Evolutionary conservation across 2,329 filamentous ascomycete genomes (phyloP), one percentile per base, ranked within the genome.

Genomic region (Exophiala oligosperma): DNA sequence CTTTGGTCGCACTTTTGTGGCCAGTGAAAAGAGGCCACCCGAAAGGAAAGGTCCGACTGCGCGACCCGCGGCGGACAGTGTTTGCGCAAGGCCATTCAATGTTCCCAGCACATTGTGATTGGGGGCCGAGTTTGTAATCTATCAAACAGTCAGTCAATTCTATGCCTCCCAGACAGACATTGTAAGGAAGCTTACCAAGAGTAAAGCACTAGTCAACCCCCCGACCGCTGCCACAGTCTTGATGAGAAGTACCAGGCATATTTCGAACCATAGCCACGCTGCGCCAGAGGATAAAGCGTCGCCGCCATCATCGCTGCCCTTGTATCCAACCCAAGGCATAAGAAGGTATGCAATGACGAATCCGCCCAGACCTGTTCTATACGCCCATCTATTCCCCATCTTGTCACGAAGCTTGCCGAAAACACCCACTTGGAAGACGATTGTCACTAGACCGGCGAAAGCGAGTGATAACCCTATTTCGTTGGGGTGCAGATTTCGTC

Each of bases 51-150:
- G 94, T 0, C 94, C 94, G 0, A 91, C 83, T 44, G 92, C 92
- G 59, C 94, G 86, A 7, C 94, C 94, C 0, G 90, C 91, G 0
- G 94, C 94, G 0, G 91, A 96, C 0, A 99, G 84, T 0, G 92
- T 96, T 73, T 99, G 94, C 0, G 94, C 94, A 32, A 97, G 83
- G 8, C 94, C 94, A 69, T 99, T 97, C 26, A 99, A 81, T 0
- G 91, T 92, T 2, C 94, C 94, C 0, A 99, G 82, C 0, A 90
- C 92, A 4, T 89, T 86, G 72, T 93, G 84, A 6, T 92, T 91
- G 0, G 92, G 90, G 0, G 92, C 91, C 1, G 90, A 95, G 68
- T 99, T 99, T 38, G 92, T 97, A 65, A 99, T 92, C 90, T 93
- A 62, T 12, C 32, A 35, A 9, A 35, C 9, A 8, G 32, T 35